These are phyloP conservation scores for Erodium moschatum DNA, from an alignment of 441 rosid species.

Conservation along the genomic window DNA sequence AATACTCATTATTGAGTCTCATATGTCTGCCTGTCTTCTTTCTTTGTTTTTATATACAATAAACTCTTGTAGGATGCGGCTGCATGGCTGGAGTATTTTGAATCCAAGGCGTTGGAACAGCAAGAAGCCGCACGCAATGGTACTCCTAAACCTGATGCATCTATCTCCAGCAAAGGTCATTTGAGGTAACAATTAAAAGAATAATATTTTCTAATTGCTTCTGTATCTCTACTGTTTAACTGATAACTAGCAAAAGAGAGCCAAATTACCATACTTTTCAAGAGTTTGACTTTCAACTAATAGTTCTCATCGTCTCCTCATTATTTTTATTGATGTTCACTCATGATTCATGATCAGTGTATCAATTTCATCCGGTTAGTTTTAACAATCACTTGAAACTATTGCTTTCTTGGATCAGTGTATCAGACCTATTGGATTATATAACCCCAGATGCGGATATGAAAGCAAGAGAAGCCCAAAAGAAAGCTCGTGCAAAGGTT, in stretches of 20 bases:
- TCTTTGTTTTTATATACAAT: slow-evolving; percentile 19
- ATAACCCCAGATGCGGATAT: slow-evolving; percentile 63
- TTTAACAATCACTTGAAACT: slow-evolving; percentile 12
- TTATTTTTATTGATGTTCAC: not conserved
- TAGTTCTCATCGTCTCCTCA: slow-evolving; percentile 6
- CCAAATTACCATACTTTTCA: not conserved
- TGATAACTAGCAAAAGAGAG: not conserved
- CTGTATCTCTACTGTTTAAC: slow-evolving; percentile 1
- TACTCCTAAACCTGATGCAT: slow-evolving; percentile 75
- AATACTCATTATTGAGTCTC: slow-evolving; percentile 12
- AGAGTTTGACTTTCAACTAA: slow-evolving; percentile 10
- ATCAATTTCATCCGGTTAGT: not conserved
- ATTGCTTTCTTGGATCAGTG: slow-evolving; percentile 39
- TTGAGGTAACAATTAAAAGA: slow-evolving; percentile 39
- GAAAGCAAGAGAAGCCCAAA: slow-evolving; percentile 63
- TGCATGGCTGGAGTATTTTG: slow-evolving; percentile 79
- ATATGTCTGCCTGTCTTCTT: slow-evolving; percentile 2
- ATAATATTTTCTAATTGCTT: slow-evolving; percentile 9
- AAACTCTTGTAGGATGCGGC: slow-evolving; percentile 55
- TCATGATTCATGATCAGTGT: not conserved
- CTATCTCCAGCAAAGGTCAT: slow-evolving; percentile 82
- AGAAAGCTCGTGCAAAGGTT: slow-evolving; percentile 68
- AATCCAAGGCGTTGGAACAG: slow-evolving; percentile 74
- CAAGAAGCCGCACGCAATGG: slow-evolving; percentile 85
- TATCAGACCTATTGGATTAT: slow-evolving; percentile 77